Percentiles rank a stretch among this genome's conserved stretches.
Evolutionary conservation across 108 stramenopile genomes (phyloP).

Genomic region (Tribonema minus): DNA sequence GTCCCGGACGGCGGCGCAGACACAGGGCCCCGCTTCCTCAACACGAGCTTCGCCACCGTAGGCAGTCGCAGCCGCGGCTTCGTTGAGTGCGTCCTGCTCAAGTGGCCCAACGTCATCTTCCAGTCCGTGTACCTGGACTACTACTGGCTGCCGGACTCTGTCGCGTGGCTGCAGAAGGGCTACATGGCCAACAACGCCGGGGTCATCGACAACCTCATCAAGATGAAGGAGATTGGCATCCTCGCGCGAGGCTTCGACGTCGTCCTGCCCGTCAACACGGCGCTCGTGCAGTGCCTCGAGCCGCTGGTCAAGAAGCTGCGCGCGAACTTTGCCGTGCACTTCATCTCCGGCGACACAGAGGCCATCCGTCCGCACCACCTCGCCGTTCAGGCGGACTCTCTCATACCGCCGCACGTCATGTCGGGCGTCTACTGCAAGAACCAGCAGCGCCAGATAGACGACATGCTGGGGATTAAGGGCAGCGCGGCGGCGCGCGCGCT

Average conservation of each 20-base stretch:
- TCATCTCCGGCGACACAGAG: too few species aligned
- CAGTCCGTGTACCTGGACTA: slow-evolving; percentile 25
- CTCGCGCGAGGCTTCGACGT: slow-evolving; percentile 27
- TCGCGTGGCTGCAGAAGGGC: slow-evolving; percentile 34
- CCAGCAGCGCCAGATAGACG: slow-evolving; percentile 22
- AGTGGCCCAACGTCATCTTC: slow-evolving; percentile 15
- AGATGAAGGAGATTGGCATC: slow-evolving; percentile 11
- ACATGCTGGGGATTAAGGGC: too few species aligned
- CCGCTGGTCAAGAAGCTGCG: too few species aligned
- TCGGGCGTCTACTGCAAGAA: slow-evolving; percentile 13
- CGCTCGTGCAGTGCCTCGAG: too few species aligned
- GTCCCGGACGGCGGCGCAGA: too few species aligned
- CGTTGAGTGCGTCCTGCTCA: too few species aligned
- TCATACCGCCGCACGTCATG: slow-evolving; percentile 9
- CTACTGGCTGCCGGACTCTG: slow-evolving; percentile 41
- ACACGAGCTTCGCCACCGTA: too few species aligned
- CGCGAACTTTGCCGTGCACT: too few species aligned
- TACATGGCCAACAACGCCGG: slow-evolving; percentile 40
- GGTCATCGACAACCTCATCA: slow-evolving; percentile 24
- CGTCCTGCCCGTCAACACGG: slow-evolving; percentile 35
- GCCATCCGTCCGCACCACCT: too few species aligned
- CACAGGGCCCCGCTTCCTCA: too few species aligned
- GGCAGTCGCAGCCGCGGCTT: too few species aligned
- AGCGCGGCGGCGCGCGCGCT: too few species aligned
- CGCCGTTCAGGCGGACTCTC: slow-evolving; percentile 3